Conservation (phyloP, 108 stramenopile genomes). For the Skeletonema tropicum region DNA sequence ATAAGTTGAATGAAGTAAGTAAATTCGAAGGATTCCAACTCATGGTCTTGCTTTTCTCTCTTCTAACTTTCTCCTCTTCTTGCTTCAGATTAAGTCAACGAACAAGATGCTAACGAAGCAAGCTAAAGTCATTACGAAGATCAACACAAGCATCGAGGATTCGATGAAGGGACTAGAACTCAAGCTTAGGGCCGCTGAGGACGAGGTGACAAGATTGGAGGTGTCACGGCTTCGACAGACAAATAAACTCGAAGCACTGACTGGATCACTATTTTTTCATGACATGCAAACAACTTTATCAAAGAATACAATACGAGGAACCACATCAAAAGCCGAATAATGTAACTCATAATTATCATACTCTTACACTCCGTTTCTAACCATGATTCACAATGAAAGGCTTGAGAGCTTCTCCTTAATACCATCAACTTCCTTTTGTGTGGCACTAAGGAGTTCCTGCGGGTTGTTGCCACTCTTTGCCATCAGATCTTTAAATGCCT, state of each 20-base stretch:
- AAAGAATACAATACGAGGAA: background rate
- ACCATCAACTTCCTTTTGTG: conserved; percentile 42
- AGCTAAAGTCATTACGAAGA: background rate
- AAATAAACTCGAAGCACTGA: background rate
- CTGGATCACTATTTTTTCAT: background rate
- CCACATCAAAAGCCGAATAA: conserved; percentile 1
- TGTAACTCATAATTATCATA: background rate
- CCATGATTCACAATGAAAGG: conserved; percentile 31
- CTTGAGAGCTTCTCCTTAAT: conserved; percentile 43
- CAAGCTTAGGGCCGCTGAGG: background rate
- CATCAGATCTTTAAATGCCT: conserved; percentile 48
- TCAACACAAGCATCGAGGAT: background rate
- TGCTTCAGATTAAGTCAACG: background rate
- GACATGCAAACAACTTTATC: background rate
- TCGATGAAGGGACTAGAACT: background rate
- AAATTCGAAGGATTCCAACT: background rate
- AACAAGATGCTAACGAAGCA: conserved; percentile 2
- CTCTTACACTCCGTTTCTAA: background rate
- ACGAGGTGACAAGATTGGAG: background rate
- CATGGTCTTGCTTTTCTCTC: background rate
- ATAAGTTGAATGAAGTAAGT: conserved; percentile 6
- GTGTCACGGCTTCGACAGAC: background rate
- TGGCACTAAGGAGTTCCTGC: conserved; percentile 44
- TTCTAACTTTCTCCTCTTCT: background rate
- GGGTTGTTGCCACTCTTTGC: conserved; percentile 49